These are phyloP conservation scores for Tolypocladium cylindrosporum DNA, from an alignment of 2,329 filamentous ascomycete genomes.

Conservation along the genomic window DNA sequence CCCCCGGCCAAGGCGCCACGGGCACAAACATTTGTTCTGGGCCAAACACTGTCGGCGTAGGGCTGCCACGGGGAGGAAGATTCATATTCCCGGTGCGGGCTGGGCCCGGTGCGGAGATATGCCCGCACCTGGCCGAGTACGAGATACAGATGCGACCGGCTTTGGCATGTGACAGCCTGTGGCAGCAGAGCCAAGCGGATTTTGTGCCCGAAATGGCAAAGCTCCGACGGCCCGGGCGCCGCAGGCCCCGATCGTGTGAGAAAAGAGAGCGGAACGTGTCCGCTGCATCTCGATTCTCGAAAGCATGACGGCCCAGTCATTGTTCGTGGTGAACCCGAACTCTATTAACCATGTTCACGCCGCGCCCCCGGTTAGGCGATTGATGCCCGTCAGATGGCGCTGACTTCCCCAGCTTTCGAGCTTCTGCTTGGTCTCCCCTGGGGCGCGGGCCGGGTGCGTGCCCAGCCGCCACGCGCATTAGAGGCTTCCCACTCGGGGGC, in stretches of 20 bases:
- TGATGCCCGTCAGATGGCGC: no score
- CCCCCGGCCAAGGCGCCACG: not conserved
- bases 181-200: not conserved
- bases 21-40: no score
- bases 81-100: not conserved
- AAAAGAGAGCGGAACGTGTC: not conserved
- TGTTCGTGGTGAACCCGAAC: not conserved
- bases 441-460: no score
- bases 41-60: not conserved
- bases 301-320: not conserved
- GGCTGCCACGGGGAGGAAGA: not conserved
- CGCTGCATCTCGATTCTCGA: not conserved
- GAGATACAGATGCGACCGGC: no score
- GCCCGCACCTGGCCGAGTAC: not conserved
- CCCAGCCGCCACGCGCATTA: no score
- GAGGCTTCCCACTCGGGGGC: no score
- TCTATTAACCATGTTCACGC: not conserved
- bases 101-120: not conserved
- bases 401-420: no score
- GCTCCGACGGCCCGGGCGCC: not conserved
- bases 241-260: not conserved
- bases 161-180: not conserved
- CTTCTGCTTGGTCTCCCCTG: no score
- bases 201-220: not conserved
- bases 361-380: no score